Conservation (phyloP, 352 stramenopile genomes). For the Thraustotheca clavata region DNA sequence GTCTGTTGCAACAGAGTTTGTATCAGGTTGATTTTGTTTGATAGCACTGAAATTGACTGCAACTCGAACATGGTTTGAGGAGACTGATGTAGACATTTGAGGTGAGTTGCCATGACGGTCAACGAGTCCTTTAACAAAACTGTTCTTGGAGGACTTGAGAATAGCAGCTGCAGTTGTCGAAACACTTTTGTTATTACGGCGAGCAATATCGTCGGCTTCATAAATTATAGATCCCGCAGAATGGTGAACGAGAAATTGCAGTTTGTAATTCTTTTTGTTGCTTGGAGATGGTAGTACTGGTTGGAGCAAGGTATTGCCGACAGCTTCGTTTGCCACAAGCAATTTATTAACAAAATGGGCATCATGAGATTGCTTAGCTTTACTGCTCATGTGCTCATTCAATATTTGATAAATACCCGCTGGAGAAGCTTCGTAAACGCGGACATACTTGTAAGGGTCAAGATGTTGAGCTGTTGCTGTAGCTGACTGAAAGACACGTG, state of each 20-base stretch:
- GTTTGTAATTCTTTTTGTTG: slow-evolving; percentile 69
- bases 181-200: slow-evolving; percentile 65
- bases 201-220: slow-evolving; percentile 52
- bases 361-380: slow-evolving; percentile 53
- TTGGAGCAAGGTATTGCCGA: slow-evolving; percentile 51
- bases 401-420: slow-evolving; percentile 67
- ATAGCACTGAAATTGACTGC: slow-evolving; percentile 41
- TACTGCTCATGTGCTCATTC: slow-evolving; percentile 44
- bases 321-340: slow-evolving; percentile 65
- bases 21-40: slow-evolving; percentile 30
- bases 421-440: slow-evolving; percentile 59
- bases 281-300: slow-evolving; percentile 43
- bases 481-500: neutral
- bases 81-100: neutral
- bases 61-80: neutral
- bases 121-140: slow-evolving; percentile 20
- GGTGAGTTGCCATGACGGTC: slow-evolving; percentile 18
- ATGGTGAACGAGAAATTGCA: slow-evolving; percentile 69
- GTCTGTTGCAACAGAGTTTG: slow-evolving; percentile 37
- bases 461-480: neutral
- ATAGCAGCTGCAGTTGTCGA: slow-evolving; percentile 73
- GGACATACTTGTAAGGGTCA: slow-evolving; percentile 40
- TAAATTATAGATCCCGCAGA: slow-evolving; percentile 67
- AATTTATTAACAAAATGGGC: slow-evolving; percentile 76
- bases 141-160: slow-evolving; percentile 79